Conservation (phyloP, 257 asterid genomes). For the Lantana camara region DNA sequence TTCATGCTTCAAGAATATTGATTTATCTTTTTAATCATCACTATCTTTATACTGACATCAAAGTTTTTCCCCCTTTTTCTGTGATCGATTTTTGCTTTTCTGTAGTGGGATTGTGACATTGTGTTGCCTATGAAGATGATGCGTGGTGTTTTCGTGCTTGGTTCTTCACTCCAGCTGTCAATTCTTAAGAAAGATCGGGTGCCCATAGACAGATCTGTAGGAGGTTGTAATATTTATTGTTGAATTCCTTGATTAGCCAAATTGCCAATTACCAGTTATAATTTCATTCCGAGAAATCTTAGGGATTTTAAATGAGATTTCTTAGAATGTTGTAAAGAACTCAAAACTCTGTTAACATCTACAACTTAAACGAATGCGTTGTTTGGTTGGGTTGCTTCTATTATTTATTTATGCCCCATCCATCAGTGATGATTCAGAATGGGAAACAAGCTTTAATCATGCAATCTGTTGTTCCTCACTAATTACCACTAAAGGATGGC, state of each 20-base stretch:
- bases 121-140: constrained; percentile 29
- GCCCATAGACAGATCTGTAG: constrained; percentile 31
- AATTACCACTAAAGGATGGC: too few relatives aligned
- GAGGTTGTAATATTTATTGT: constrained; percentile 36
- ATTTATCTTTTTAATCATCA: neutral
- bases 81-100: neutral
- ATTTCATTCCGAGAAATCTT: constrained; percentile 27
- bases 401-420: too few relatives aligned
- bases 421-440: too few relatives aligned
- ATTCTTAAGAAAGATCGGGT: constrained; percentile 21
- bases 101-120: constrained; percentile 32
- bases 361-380: too few relatives aligned
- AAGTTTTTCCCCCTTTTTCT: neutral
- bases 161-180: constrained; percentile 28
- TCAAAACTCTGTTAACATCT: constrained; percentile 3
- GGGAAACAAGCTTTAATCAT: too few relatives aligned
- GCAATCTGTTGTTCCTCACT: too few relatives aligned
- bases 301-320: constrained; percentile 26
- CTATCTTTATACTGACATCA: neutral
- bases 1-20: constrained; percentile 10
- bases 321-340: constrained; percentile 25
- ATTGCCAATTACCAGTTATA: constrained; percentile 11
- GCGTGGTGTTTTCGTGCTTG: constrained; percentile 14
- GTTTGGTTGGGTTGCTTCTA: too few relatives aligned
- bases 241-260: constrained; percentile 21